A percentile compares a stretch with the other conserved stretches of the same genome.
Evolutionary conservation across 2,329 filamentous ascomycete species (phyloP).

Genomic region (Xylariaceae sp.): DNA sequence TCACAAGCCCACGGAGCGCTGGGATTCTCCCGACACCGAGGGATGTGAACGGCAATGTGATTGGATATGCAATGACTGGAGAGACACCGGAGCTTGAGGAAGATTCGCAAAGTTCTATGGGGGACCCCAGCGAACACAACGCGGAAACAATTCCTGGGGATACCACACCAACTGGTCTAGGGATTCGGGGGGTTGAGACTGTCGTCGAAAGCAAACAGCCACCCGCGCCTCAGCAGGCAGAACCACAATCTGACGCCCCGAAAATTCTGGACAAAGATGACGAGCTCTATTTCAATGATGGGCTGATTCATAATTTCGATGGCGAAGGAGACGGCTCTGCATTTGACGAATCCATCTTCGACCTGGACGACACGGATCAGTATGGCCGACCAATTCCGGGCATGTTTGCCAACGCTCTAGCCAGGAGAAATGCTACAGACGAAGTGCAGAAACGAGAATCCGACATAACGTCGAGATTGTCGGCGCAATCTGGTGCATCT

Average conservation of each 20-base stretch:
- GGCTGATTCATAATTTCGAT: constrained; percentile 45
- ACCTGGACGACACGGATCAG: constrained; percentile 56
- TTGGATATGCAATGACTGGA: constrained; percentile 49
- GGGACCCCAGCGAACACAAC: constrained; percentile 3
- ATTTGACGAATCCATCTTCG: constrained; percentile 70
- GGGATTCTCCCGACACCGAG: constrained; percentile 45
- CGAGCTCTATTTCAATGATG: constrained; percentile 65
- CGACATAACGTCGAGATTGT: constrained; percentile 37
- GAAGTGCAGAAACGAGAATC: constrained; percentile 36
- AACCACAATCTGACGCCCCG: constrained; percentile 7
- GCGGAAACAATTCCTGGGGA: constrained; percentile 8
- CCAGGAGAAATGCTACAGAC: constrained; percentile 31
- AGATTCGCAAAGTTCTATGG: constrained; percentile 6
- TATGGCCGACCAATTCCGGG: constrained; percentile 54
- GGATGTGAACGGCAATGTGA: constrained; percentile 45
- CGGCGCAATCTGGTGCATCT: constrained; percentile 33
- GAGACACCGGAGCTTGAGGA: constrained; percentile 30
- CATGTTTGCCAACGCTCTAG: constrained; percentile 47
- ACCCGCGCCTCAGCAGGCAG: constrained; percentile 10
- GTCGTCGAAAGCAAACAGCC: constrained; percentile 11
- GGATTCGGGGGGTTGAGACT: constrained; percentile 31
- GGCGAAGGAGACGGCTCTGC: constrained; percentile 45
- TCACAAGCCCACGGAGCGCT: constrained; percentile 42
- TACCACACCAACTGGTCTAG: constrained; percentile 29
- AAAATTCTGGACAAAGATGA: constrained; percentile 35